Base-by-base conservation (phyloP, 148 eudicot species). In the Salicornia ramosissima region DNA sequence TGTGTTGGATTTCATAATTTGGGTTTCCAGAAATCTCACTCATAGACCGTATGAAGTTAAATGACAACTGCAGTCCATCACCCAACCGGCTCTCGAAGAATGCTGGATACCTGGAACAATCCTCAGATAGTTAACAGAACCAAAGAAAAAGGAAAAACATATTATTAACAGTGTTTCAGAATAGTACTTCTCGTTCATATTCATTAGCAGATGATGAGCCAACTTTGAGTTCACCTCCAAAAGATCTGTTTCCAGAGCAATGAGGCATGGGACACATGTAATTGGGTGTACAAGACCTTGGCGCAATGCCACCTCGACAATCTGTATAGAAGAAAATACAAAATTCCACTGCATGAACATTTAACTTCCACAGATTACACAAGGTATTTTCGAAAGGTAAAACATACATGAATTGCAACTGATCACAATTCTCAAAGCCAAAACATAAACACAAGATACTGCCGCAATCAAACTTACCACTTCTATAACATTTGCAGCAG, bases 251-350 rank as follows among this genome's bases (percentile, higher is more conserved):
- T 90, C 98, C 72, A 94, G 86, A 43, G 98, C 98, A 74, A 94
- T 88, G 69, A 94, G 92, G 81, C 75, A 83, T 36, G 98, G 97
- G n/a, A 94, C 96, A 80, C 98, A 94, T 34, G 98, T 94, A 64
- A 94, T 90, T 53, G 98, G 98, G 83, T 94, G 98, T 57, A 94
- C 97, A 66, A 94, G 92, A 72, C 98, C 98, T 80, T 94, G 98
- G 55, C 98, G 98, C 60, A 94, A 81, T 67, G 90, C 96, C 67
- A 90, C 79, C 78, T 94, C 98, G 59, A 94, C 92, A 82, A 90
- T 94, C 98, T 94, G 88, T 75, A 71, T 11, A 54, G 25, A 74
- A 14, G 47, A 77, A 59, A 72, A 24, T 19, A 53, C 30, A 10
- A 54, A 24, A 2, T 68, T 21, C 24, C 22, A 31, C 43, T 9